Conservation (phyloP, 2,329 filamentous ascomycete species). For the Leptographium wingfieldii region DNA sequence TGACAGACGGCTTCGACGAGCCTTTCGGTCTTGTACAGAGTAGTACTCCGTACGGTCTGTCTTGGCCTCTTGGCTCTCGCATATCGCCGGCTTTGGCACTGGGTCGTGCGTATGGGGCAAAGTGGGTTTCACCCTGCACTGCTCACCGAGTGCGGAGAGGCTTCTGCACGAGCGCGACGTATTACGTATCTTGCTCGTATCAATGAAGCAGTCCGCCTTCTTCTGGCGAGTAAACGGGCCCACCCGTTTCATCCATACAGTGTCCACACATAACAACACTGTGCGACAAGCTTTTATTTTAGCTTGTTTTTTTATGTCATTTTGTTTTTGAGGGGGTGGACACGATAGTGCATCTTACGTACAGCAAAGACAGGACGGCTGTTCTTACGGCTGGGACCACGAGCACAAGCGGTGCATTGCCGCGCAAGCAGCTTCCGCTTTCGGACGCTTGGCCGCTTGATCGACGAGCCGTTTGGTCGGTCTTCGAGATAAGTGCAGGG, state of each 20-base stretch:
- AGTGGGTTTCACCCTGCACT: background rate
- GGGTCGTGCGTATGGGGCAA: background rate
- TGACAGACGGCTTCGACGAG: background rate
- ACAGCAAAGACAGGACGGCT: background rate
- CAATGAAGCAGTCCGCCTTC: too few relatives aligned
- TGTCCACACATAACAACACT: too few relatives aligned
- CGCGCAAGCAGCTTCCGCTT: background rate
- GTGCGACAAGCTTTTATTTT: background rate
- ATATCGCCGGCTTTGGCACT: background rate
- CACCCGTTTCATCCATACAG: too few relatives aligned
- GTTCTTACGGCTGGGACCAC: too few relatives aligned
- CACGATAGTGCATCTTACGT: background rate
- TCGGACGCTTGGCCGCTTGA: background rate
- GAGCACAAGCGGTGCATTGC: background rate
- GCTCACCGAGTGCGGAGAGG: background rate
- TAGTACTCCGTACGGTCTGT: too few relatives aligned
- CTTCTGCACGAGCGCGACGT: background rate
- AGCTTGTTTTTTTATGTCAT: background rate
- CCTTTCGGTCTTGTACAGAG: background rate
- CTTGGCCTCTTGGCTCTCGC: background rate
- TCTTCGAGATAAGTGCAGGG: background rate
- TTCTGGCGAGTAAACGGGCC: too few relatives aligned
- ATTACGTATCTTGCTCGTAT: background rate
- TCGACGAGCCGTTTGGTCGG: background rate
- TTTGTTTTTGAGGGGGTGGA: background rate